Conservation (phyloP, 1,139 yeast species). For the Geotrichum histeridarum region DNA sequence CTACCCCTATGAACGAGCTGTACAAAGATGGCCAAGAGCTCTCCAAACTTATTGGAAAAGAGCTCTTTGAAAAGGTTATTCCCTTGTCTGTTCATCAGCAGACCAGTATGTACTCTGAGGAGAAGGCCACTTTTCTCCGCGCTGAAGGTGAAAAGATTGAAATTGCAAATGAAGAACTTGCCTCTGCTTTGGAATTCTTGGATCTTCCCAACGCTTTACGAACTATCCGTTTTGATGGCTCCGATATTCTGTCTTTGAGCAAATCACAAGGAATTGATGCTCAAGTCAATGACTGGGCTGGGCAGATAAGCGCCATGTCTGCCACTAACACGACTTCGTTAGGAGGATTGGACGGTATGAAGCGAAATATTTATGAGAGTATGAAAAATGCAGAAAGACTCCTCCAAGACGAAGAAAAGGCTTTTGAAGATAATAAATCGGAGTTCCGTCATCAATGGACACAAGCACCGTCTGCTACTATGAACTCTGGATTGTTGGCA, state of each 20-base stretch:
- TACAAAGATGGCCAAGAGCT: constrained; percentile 48
- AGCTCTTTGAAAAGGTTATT: constrained; percentile 68
- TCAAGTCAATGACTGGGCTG: constrained; percentile 37
- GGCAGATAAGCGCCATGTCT: constrained; percentile 25
- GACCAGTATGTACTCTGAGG: constrained; percentile 82
- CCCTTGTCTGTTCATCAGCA: constrained; percentile 86
- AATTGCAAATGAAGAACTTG: constrained; percentile 71
- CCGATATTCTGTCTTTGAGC: constrained; percentile 20
- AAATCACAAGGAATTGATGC: constrained; percentile 25
- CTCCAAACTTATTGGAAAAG: constrained; percentile 46
- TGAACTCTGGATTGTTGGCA: constrained; percentile 41
- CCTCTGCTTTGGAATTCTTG: constrained; percentile 73
- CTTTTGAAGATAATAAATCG: constrained; percentile 33
- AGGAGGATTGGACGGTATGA: constrained; percentile 22
- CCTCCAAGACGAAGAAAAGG: constrained; percentile 39
- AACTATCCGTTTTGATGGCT: constrained; percentile 36
- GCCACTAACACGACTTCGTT: constrained; percentile 15
- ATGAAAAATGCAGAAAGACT: constrained; percentile 43
- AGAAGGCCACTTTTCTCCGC: constrained; percentile 72
- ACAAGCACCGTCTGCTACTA: constrained; percentile 39
- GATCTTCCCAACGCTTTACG: constrained; percentile 66
- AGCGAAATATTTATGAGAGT: constrained; percentile 24
- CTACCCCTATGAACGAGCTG: constrained; percentile 53
- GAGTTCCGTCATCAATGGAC: constrained; percentile 39
- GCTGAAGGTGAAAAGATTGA: constrained; percentile 70